Conservation (phyloP, 164 flowering plant genomes). For the Chimonanthus salicifolius region DNA sequence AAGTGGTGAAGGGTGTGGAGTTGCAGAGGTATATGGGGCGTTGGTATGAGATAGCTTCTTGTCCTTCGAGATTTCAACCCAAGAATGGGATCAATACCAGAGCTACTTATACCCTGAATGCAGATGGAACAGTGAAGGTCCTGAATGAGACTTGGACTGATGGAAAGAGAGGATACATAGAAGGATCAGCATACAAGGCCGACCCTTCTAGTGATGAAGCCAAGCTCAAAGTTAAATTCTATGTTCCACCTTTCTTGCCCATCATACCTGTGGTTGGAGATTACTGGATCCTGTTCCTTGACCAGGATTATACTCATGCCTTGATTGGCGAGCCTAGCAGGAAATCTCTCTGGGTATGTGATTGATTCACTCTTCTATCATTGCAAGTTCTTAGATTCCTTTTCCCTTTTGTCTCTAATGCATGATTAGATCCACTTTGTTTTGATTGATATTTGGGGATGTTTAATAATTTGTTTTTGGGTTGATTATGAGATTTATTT, state of each 20-base stretch:
- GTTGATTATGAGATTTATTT: too few relatives aligned
- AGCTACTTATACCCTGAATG: conserved; percentile 74
- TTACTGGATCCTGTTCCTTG: conserved; percentile 85
- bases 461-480: too few relatives aligned
- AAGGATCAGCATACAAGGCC: conserved; percentile 87
- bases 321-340: conserved; percentile 70
- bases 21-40: conserved; percentile 77
- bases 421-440: too few relatives aligned
- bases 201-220: conserved; percentile 80
- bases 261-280: conserved; percentile 81
- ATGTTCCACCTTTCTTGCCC: conserved; percentile 86
- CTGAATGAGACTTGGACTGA: conserved; percentile 76
- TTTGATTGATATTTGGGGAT: too few relatives aligned
- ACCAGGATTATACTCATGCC: conserved; percentile 70
- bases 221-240: conserved; percentile 88
- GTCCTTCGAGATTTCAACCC: conserved; percentile 77
- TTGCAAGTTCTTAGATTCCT: background rate
- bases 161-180: conserved; percentile 67
- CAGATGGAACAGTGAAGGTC: conserved; percentile 74
- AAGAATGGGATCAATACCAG: conserved; percentile 67
- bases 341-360: conserved; percentile 78
- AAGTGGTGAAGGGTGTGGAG: conserved; percentile 74
- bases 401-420: background rate
- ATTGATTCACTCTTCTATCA: background rate
- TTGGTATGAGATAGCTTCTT: conserved; percentile 94